Evolutionary conservation across 2,329 filamentous ascomycete species (phyloP), one percentile per base, ranked within the genome.

Genomic region (Pseudopithomyces maydicus): DNA sequence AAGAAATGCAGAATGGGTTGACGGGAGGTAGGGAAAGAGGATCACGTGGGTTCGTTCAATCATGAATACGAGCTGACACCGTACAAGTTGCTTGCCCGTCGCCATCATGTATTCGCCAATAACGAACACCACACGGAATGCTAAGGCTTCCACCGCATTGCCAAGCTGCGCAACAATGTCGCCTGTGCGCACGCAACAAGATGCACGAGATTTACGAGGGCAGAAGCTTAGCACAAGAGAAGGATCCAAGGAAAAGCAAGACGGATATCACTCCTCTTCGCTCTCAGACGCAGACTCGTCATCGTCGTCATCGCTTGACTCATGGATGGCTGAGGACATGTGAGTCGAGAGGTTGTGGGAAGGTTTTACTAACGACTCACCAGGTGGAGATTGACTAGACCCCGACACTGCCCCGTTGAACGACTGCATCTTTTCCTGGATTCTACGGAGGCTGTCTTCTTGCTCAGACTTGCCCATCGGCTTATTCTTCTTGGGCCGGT

Each of bases 381-480:
- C 73, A 71, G 72, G 69, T 59, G 75, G 75, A 57, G 74, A 74
- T 74, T 84, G 70, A 60, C 61, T 82, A 75, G 69, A 81, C 79
- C 58, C 80, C 73, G 63, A 77, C 29, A 63, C 81, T 46, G 63
- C 66, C 48, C 69, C 67, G 48, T 66, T 67, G 67, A 78, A 78
- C 51, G 68, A 69, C 55, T 74, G 64, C 63, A 88, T 80, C 61
- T 86, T 82, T 70, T 85, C 82, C 63, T 85, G 82, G 22, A 90
- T 81, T 71, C 85, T 80, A 62, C 84, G 80, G 66, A 91, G 88
- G 62, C 85, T 87, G 41, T 84, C 81, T 69, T 90, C 87, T 75
- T 91, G 88, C 75, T 90, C 88, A 33, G 80, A 78, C 76, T 89
- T 89, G 75, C 86, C 88, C 88, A 91, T 91, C 1, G 88, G 88